phyloP scores from a whole-genome alignment of 345 rosid species.

The Bretschneidera sinensis region DNA sequence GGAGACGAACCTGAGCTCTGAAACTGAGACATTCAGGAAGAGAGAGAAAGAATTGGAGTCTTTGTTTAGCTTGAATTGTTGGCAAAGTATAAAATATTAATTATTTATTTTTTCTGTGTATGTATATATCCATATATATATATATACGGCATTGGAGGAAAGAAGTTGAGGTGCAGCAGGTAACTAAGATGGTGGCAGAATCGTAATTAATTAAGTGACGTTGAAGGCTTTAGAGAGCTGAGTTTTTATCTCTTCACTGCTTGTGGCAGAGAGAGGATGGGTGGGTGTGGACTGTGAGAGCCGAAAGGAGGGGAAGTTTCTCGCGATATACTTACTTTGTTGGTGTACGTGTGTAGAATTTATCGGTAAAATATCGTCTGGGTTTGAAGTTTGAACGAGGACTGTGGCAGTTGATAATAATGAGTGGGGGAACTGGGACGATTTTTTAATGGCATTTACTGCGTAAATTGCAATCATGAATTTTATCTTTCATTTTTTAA shows the following conservation, averaged over 20 bases:
- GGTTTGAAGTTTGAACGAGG: not conserved
- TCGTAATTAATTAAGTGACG: slow-evolving; percentile 23
- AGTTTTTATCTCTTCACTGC: too few relatives aligned
- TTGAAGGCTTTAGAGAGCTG: too few relatives aligned
- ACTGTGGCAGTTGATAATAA: not conserved
- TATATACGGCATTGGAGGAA: slow-evolving; percentile 8
- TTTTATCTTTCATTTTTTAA: too few relatives aligned
- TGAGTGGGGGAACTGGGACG: slow-evolving; percentile 1
- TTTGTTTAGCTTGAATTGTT: slow-evolving; percentile 18
- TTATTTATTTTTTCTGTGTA: not conserved
- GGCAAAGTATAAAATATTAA: slow-evolving; percentile 17
- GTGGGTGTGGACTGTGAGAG: too few relatives aligned
- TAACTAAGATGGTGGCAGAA: slow-evolving; percentile 25
- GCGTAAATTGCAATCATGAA: not conserved
- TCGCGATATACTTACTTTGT: too few relatives aligned
- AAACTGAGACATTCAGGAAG: slow-evolving; percentile 37
- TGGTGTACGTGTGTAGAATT: too few relatives aligned
- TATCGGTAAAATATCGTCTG: slow-evolving; percentile 22
- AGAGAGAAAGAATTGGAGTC: slow-evolving; percentile 20
- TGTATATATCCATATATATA: too few relatives aligned
- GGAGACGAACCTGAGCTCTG: slow-evolving; percentile 38
- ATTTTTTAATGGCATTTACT: slow-evolving; percentile 5
- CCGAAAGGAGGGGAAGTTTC: too few relatives aligned
- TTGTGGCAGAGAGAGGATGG: too few relatives aligned
- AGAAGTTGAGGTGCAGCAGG: slow-evolving; percentile 7